phyloP scores from a whole-genome alignment of 2,329 filamentous ascomycete genomes.

The Botrytis aclada region DNA sequence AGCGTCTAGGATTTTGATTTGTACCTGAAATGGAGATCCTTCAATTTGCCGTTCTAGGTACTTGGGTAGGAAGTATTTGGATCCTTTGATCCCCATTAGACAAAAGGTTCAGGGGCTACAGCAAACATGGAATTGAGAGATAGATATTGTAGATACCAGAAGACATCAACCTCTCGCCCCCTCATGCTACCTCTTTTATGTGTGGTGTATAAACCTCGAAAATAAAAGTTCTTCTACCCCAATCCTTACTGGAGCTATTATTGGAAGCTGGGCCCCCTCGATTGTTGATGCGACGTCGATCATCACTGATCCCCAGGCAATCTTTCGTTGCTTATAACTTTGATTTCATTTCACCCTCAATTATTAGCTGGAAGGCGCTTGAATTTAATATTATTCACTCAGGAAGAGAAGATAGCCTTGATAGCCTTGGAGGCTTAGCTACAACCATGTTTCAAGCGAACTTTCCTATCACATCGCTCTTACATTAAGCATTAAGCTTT shows the following conservation, averaged over 20 bases:
- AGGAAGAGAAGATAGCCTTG: not conserved
- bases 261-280: constrained; percentile 11
- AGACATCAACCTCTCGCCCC: not conserved
- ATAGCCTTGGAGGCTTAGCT: constrained; percentile 6
- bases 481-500: not conserved
- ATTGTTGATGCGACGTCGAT: constrained; percentile 12
- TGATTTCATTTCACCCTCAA: not conserved
- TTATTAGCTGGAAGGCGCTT: not conserved
- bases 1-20: not conserved
- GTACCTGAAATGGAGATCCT: constrained; percentile 2
- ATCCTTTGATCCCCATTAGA: not conserved
- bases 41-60: not conserved
- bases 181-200: not conserved
- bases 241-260: not conserved
- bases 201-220: not conserved
- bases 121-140: not conserved
- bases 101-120: not conserved
- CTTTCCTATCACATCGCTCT: not conserved
- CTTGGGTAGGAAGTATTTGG: not conserved
- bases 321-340: not conserved
- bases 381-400: not conserved
- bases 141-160: not conserved
- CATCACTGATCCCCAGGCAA: not conserved
- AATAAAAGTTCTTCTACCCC: not conserved
- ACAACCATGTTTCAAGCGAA: not conserved